These are phyloP conservation scores for Picea abies DNA, from an alignment of 83 land plant genomes.

Conservation along the genomic window DNA sequence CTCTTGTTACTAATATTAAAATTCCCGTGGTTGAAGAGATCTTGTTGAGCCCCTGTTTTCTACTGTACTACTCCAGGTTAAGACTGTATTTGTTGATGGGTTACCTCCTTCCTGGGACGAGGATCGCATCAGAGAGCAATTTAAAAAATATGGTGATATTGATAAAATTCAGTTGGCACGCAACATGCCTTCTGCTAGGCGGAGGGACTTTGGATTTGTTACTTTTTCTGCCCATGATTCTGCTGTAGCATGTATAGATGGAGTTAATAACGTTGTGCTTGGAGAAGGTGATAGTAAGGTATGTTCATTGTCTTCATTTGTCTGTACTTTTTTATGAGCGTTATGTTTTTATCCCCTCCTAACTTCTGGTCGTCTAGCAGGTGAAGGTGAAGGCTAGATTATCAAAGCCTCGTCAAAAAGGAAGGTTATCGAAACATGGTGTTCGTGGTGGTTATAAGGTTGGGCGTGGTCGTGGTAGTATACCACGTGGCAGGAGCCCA, in stretches of 20 bases:
- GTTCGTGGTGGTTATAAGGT: constrained; percentile 41
- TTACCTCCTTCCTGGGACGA: constrained; percentile 92
- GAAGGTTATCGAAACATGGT: constrained; percentile 49
- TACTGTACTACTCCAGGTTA: constrained; percentile 55
- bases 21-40: neutral
- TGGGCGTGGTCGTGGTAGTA: constrained; percentile 23
- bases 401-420: constrained; percentile 78
- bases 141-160: constrained; percentile 75
- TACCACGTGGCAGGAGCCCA: constrained; percentile 27
- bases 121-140: constrained; percentile 63
- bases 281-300: constrained; percentile 91
- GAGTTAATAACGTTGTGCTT: constrained; percentile 69
- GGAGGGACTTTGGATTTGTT: constrained; percentile 94
- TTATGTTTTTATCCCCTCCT: neutral
- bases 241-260: constrained; percentile 83
- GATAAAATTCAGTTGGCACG: constrained; percentile 88
- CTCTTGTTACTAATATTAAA: constrained; percentile 9
- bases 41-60: neutral
- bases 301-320: neutral
- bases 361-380: constrained; percentile 22
- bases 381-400: constrained; percentile 83
- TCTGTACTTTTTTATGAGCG: neutral
- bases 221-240: constrained; percentile 84
- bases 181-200: constrained; percentile 83
- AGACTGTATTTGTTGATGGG: constrained; percentile 88